phyloP scores from a whole-genome alignment of 73 alveolate species.

The Paramecium caudatum region DNA sequence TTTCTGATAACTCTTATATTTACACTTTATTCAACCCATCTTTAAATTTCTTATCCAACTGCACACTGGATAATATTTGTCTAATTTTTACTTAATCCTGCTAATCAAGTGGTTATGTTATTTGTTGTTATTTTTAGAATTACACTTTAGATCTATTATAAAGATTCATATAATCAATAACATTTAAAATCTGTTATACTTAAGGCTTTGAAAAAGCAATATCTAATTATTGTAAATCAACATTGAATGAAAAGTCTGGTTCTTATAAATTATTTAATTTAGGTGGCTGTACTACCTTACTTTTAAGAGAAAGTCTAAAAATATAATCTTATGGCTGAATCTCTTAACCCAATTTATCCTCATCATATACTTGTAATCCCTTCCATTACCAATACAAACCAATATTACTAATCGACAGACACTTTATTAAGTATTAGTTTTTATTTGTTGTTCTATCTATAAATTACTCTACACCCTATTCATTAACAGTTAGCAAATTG shows the following conservation, averaged over 20 bases:
- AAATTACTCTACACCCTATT: slow-evolving; percentile 13
- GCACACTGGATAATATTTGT: background rate
- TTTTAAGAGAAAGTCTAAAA: slow-evolving; percentile 10
- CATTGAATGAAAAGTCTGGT: background rate
- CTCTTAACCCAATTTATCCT: background rate
- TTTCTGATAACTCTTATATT: background rate
- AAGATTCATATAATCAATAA: slow-evolving; percentile 5
- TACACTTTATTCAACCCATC: background rate
- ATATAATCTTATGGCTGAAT: slow-evolving; percentile 1
- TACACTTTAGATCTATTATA: background rate
- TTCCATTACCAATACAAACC: slow-evolving; percentile 64
- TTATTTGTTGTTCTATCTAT: slow-evolving; percentile 58
- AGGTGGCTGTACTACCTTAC: slow-evolving; percentile 47
- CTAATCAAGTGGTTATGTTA: background rate
- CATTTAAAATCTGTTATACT: slow-evolving; percentile 1
- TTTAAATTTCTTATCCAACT: slow-evolving; percentile 25
- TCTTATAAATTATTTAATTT: background rate
- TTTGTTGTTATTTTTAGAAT: background rate
- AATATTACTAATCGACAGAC: background rate
- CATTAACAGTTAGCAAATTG: slow-evolving; percentile 17
- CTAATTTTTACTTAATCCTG: background rate
- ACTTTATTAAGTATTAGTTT: background rate
- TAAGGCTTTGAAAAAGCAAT: slow-evolving; percentile 12
- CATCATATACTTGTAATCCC: background rate
- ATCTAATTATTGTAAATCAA: slow-evolving; percentile 24